Evolutionary conservation across 208 protist species (phyloP).

Genomic region (Novymonas esmeraldas): DNA sequence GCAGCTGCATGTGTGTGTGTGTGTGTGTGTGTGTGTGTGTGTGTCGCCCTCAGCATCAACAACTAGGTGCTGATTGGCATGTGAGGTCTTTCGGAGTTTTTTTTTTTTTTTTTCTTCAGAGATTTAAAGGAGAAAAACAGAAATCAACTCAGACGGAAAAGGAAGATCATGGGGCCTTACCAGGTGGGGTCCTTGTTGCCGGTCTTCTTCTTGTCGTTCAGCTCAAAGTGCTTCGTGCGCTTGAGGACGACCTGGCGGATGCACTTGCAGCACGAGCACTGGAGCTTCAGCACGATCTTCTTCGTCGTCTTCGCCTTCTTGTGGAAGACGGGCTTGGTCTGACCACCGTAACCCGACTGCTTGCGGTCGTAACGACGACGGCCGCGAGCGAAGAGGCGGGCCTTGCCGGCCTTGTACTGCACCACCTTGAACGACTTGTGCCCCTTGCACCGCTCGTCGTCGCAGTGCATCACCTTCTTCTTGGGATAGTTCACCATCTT

Average conservation of each 20-base stretch:
- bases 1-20: too few species aligned
- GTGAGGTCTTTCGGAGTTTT: neutral
- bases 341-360: constrained; percentile 99
- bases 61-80: too few species aligned
- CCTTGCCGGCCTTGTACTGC: constrained; percentile 99
- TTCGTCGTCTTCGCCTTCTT: constrained; percentile 99
- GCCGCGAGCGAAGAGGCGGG: constrained; percentile 98
- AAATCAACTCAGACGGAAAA: constrained; percentile 25
- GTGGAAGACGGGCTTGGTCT: constrained; percentile 99
- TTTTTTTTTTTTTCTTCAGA: constrained; percentile 10
- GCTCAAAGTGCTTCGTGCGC: constrained; percentile 99
- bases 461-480: constrained; percentile 94
- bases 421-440: constrained; percentile 99
- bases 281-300: constrained; percentile 99
- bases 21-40: too few species aligned
- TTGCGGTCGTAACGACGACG: constrained; percentile 99
- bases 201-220: constrained; percentile 95
- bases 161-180: constrained; percentile 44
- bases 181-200: constrained; percentile 92
- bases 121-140: constrained; percentile 14
- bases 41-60: too few species aligned
- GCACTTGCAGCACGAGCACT: constrained; percentile 97
- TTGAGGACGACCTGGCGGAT: constrained; percentile 96
- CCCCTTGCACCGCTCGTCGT: constrained; percentile 89
- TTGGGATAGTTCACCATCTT: constrained; percentile 97